phyloP scores from a whole-genome alignment of 2,329 filamentous ascomycete species.

The Colletotrichum coccodes region DNA sequence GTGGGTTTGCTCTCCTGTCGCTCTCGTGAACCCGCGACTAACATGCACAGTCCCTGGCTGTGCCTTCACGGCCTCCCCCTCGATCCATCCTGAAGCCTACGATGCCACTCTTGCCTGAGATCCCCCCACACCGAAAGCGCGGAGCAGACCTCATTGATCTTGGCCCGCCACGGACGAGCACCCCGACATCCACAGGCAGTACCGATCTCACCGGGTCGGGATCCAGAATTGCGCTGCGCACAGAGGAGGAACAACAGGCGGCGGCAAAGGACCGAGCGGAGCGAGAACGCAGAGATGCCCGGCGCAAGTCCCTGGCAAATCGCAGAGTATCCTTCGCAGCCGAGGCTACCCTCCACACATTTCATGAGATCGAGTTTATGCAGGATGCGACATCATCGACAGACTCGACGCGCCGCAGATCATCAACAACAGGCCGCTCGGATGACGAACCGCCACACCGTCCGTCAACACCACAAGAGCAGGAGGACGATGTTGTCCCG shows the following conservation, averaged over 20 bases:
- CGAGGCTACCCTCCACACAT: conserved; percentile 96
- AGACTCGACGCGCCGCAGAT: conserved; percentile 79
- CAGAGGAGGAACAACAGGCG: conserved; percentile 77
- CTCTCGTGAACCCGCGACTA: conserved; percentile 26
- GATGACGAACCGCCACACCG: conserved; percentile 52
- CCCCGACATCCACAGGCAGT: conserved; percentile 46
- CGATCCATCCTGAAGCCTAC: conserved; percentile 86
- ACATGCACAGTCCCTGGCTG: conserved; percentile 63
- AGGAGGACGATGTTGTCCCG: conserved; percentile 65
- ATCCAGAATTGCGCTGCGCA: conserved; percentile 72
- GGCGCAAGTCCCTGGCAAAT: conserved; percentile 92
- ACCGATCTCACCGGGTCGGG: conserved; percentile 43
- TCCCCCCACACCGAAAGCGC: conserved; percentile 70
- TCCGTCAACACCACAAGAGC: conserved; percentile 71
- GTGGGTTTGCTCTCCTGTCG: conserved; percentile 58
- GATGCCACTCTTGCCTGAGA: conserved; percentile 72
- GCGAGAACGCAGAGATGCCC: conserved; percentile 82
- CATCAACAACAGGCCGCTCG: conserved; percentile 57
- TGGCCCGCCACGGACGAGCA: conserved; percentile 48
- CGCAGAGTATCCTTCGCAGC: conserved; percentile 96
- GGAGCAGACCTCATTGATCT: conserved; percentile 22
- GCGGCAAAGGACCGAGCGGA: conserved; percentile 77
- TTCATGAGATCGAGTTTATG: conserved; percentile 90
- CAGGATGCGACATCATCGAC: conserved; percentile 88
- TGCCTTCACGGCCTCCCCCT: conserved; percentile 59